These are phyloP conservation scores for Yarrowia keelungensis DNA, from an alignment of 805 yeast genomes.

Conservation along the genomic window DNA sequence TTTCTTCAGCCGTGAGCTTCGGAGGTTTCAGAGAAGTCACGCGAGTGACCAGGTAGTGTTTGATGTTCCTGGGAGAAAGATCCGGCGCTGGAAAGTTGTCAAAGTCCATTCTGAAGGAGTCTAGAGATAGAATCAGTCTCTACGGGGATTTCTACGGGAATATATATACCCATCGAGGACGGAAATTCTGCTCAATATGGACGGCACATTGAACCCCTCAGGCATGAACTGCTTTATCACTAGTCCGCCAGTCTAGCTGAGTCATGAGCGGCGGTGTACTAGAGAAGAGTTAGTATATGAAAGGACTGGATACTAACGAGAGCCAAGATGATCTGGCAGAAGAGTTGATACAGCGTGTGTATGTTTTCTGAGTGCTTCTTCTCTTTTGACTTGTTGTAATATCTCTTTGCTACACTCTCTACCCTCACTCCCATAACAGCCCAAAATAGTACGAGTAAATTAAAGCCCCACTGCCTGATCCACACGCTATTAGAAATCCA, in stretches of 20 bases:
- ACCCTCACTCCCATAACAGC: no score
- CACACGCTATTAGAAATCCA: not conserved
- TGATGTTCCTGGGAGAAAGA: constrained; percentile 7
- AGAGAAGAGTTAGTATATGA: no score
- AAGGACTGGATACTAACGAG: no score
- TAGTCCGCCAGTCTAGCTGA: not conserved
- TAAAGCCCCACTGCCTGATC: not conserved
- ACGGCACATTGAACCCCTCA: not conserved
- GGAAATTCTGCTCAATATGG: no score
- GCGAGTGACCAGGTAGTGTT: constrained; percentile 3
- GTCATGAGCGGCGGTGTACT: not conserved
- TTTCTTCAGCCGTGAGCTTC: constrained; percentile 6
- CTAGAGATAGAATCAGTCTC: no score
- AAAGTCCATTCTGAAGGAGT: not conserved
- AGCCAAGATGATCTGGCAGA: no score
- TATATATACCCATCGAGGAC: not conserved
- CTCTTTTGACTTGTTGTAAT: no score
- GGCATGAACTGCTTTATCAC: not conserved
- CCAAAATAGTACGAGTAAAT: not conserved
- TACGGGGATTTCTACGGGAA: not conserved
- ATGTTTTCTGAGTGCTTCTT: no score
- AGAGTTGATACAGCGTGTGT: no score
- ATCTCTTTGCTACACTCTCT: no score
- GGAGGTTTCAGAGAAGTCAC: constrained; percentile 3
- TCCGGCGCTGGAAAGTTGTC: constrained; percentile 8